A percentile compares a stretch with the other conserved stretches of the same genome.
These are phyloP conservation scores for Kandelia obovata DNA, from an alignment of 345 rosid species.

Conservation along the genomic window DNA sequence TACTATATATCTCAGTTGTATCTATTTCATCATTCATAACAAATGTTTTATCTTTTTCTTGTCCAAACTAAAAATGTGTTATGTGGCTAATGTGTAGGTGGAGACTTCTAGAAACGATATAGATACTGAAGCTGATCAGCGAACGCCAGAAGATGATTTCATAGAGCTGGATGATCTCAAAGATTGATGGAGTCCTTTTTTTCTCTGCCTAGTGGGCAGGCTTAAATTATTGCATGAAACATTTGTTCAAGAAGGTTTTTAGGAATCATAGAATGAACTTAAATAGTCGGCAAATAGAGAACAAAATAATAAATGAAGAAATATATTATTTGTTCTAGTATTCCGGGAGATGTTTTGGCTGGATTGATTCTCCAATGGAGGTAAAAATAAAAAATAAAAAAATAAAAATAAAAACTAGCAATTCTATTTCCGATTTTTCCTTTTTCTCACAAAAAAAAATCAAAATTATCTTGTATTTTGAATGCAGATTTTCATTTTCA, in stretches of 20 bases:
- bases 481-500: conserved; percentile 31
- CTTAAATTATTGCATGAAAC: conserved; percentile 4
- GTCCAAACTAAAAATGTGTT: neutral
- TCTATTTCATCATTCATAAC: neutral
- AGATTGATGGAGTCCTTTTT: conserved; percentile 6
- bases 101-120: conserved; percentile 12
- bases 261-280: neutral
- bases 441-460: conserved; percentile 1
- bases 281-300: neutral
- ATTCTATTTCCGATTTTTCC: neutral
- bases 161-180: conserved; percentile 46
- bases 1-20: neutral
- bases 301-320: conserved; percentile 7
- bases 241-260: conserved; percentile 1
- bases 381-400: conserved; percentile 9
- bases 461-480: conserved; percentile 6
- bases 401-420: neutral
- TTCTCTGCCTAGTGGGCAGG: neutral
- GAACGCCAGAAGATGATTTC: conserved; percentile 34
- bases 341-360: neutral
- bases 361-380: conserved; percentile 23
- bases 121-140: conserved; percentile 14
- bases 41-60: neutral
- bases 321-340: conserved; percentile 7
- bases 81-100: conserved; percentile 29